Conservation (phyloP, 139 green algal species). For the Coccomyxa sp. region DNA sequence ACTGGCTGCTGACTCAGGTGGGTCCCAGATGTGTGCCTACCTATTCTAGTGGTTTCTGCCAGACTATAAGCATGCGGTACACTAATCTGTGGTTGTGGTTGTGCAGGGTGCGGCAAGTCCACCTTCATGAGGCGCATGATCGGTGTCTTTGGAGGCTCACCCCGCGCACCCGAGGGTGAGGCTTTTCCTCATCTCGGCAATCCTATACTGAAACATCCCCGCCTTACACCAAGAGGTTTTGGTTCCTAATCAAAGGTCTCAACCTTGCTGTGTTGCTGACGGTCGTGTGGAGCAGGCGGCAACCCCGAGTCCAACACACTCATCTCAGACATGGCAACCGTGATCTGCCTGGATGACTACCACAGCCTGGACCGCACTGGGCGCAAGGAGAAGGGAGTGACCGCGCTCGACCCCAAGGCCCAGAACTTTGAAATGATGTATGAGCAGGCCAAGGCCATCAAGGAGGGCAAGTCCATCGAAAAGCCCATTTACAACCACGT, state of each 20-base stretch:
- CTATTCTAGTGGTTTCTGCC: background rate
- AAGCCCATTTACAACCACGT: slow-evolving; percentile 99
- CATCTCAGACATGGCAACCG: slow-evolving; percentile 96
- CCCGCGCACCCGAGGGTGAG: slow-evolving; percentile 82
- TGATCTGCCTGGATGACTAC: slow-evolving; percentile 99
- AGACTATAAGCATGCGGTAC: background rate
- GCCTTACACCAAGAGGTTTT: background rate
- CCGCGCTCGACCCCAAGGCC: slow-evolving; percentile 86
- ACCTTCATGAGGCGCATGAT: slow-evolving; percentile 99
- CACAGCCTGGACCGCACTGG: slow-evolving; percentile 92
- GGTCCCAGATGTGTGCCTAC: background rate
- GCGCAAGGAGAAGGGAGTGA: slow-evolving; percentile 84
- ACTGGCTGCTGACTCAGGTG: slow-evolving; percentile 94
- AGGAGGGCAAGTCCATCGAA: slow-evolving; percentile 93
- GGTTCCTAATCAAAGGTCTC: background rate
- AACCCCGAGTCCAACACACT: slow-evolving; percentile 99
- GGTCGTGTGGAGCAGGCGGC: slow-evolving; percentile 57
- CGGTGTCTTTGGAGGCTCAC: slow-evolving; percentile 89
- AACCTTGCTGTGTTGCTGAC: background rate
- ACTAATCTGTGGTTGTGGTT: background rate
- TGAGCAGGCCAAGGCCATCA: slow-evolving; percentile 89
- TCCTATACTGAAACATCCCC: background rate
- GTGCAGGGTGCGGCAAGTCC: slow-evolving; percentile 97
- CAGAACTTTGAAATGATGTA: slow-evolving; percentile 99
- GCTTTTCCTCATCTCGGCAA: background rate